Conservation (phyloP, 306 rosid species). For the Vigna angularis region DNA sequence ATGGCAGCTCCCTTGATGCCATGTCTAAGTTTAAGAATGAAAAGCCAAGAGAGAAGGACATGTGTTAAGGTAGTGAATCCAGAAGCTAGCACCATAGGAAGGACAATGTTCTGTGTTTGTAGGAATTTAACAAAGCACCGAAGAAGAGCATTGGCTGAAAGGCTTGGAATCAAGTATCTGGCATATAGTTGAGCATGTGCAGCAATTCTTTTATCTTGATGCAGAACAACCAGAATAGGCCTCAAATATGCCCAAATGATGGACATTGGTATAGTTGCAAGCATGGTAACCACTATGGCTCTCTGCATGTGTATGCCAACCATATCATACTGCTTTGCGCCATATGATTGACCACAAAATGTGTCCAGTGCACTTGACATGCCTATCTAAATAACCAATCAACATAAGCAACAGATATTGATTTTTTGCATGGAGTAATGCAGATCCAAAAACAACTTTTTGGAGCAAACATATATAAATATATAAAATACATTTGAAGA, state of each 20-base stretch:
- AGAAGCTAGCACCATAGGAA: slow-evolving; percentile 68
- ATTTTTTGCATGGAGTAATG: too few relatives aligned
- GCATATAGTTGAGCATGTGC: slow-evolving; percentile 64
- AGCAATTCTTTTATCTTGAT: slow-evolving; percentile 64
- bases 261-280: slow-evolving; percentile 57
- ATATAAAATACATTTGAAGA: too few relatives aligned
- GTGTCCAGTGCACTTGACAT: slow-evolving; percentile 80
- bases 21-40: slow-evolving; percentile 63
- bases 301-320: slow-evolving; percentile 72
- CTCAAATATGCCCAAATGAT: slow-evolving; percentile 60
- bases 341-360: slow-evolving; percentile 81
- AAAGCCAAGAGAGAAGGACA: slow-evolving; percentile 59
- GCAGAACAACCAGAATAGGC: slow-evolving; percentile 52
- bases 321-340: slow-evolving; percentile 70
- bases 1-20: slow-evolving; percentile 72
- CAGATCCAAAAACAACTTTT: too few relatives aligned
- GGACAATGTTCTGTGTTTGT: slow-evolving; percentile 73
- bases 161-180: slow-evolving; percentile 64
- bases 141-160: slow-evolving; percentile 63
- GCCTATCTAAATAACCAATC: slow-evolving; percentile 56
- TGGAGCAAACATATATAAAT: too few relatives aligned
- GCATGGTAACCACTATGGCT: slow-evolving; percentile 57
- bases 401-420: not conserved
- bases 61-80: slow-evolving; percentile 58
- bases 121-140: slow-evolving; percentile 68